phyloP scores from a whole-genome alignment of 208 protist species.

The Crithidia thermophila region DNA sequence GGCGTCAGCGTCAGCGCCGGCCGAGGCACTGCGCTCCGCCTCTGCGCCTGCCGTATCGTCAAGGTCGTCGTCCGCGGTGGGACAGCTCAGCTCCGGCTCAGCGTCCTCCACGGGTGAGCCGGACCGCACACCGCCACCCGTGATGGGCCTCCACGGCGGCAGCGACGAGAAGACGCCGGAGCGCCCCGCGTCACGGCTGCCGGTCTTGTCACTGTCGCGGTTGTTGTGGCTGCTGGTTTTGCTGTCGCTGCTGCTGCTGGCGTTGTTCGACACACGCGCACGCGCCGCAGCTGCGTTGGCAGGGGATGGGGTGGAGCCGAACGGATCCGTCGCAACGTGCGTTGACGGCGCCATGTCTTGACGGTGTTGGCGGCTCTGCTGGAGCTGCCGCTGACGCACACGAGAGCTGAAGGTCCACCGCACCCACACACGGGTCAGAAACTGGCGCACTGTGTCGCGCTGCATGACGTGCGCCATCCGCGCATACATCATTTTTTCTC shows the following conservation, averaged over 20 bases:
- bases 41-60: not conserved
- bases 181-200: no score
- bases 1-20: no score
- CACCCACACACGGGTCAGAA: not conserved
- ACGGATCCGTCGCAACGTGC: no score
- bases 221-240: no score
- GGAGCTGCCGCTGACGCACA: not conserved
- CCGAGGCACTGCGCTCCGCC: not conserved
- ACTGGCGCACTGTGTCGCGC: slow-evolving; percentile 7
- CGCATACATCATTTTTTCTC: not conserved
- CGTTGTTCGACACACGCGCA: no score
- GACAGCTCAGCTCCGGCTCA: not conserved
- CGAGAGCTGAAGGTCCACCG: not conserved
- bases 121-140: not conserved
- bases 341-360: no score
- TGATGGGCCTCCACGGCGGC: slow-evolving; percentile 6
- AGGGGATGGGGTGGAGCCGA: no score
- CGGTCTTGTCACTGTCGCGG: no score
- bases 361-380: no score
- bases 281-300: no score
- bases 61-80: not conserved
- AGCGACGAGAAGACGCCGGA: no score
- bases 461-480: slow-evolving; percentile 10
- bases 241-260: no score
- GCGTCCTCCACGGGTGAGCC: not conserved